Evolutionary conservation across 345 rosid genomes (phyloP), one percentile per base, ranked within the genome.

Genomic region (Hibiscus mutabilis): DNA sequence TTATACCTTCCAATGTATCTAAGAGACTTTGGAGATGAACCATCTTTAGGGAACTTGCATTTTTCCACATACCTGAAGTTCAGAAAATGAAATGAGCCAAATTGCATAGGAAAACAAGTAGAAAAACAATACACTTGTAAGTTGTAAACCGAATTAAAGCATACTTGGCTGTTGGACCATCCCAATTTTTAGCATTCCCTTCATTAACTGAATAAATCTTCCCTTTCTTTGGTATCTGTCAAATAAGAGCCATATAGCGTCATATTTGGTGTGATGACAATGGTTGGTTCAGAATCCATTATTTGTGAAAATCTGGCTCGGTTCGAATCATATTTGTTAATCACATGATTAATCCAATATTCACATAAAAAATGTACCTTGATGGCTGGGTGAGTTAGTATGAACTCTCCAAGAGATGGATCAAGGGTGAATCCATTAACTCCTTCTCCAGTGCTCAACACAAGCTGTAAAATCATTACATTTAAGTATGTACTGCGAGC

Each of bases 331-430:
- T 40, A 40, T 40, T 40, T 40, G 44, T 40, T 33, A 22, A 42
- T 55, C 31, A 7, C 49, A 15, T 56, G 24, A 66, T 24, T 29
- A 63, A 66, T 75, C 59, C 51, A 69, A 74, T 14, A 16, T 16
- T 16, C 44, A 40, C 44, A 9, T 33, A 70, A 18, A n/a, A 49
- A n/a, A 42, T n/a, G 74, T 84, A 95, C 99, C 98, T 88, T 90
- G 22, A 95, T 88, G 71, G 88, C 84, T 22, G 99, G 92, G 80
- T 89, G 94, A 70, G 99, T 95, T 35, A 95, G 87, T 69, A 95
- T 89, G 87, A 95, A 95, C 82, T 95, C 98, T 69, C 99, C 98
- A 58, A 92, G 89, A 76, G 97, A 95, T 19, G 99, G 99, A 79
- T 95, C 98, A n/a, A 95, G 85, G 66, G 99, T 92, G 82, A 95